A percentile compares a stretch with the other conserved stretches of the same genome.
These are phyloP conservation scores for Didymosphaeria variabile DNA, from an alignment of 2,329 filamentous ascomycete species.

Conservation along the genomic window DNA sequence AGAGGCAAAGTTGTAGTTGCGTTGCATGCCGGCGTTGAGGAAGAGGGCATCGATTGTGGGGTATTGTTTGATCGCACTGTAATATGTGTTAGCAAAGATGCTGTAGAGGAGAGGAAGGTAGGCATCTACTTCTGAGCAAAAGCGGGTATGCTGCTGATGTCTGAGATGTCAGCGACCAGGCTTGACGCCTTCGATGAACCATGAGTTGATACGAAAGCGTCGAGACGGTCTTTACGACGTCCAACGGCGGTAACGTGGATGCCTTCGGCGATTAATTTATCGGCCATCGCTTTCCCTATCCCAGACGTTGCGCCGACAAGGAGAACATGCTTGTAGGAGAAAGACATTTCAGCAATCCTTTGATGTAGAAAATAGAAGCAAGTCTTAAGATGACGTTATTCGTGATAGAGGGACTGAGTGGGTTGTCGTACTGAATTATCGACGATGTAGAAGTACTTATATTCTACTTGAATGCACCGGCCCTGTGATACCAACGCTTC, in stretches of 20 bases:
- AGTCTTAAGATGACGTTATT: not conserved
- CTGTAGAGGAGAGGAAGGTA: not conserved
- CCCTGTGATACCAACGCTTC: not conserved
- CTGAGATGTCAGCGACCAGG: constrained; percentile 58
- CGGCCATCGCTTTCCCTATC: constrained; percentile 61
- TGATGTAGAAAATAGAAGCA: not conserved
- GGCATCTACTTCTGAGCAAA: constrained; percentile 52
- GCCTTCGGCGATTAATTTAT: constrained; percentile 58
- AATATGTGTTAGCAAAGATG: not conserved
- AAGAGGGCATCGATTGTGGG: constrained; percentile 65
- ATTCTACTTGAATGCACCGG: not conserved
- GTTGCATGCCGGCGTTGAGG: constrained; percentile 67
- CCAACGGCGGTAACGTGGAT: constrained; percentile 65
- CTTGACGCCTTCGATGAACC: constrained; percentile 53
- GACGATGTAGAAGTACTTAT: not conserved
- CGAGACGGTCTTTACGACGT: constrained; percentile 62
- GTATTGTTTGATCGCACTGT: constrained; percentile 48
- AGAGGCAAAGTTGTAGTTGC: constrained; percentile 57
- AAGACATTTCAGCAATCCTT: constrained; percentile 53
- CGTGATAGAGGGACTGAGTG: not conserved
- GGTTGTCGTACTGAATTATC: not conserved
- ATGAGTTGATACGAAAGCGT: constrained; percentile 57
- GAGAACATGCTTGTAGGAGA: constrained; percentile 65
- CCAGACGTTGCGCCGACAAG: constrained; percentile 65
- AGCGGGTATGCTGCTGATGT: constrained; percentile 52